These are phyloP conservation scores for Isoetes engelmannii DNA, from an alignment of 83 land plant species.

Conservation along the genomic window DNA sequence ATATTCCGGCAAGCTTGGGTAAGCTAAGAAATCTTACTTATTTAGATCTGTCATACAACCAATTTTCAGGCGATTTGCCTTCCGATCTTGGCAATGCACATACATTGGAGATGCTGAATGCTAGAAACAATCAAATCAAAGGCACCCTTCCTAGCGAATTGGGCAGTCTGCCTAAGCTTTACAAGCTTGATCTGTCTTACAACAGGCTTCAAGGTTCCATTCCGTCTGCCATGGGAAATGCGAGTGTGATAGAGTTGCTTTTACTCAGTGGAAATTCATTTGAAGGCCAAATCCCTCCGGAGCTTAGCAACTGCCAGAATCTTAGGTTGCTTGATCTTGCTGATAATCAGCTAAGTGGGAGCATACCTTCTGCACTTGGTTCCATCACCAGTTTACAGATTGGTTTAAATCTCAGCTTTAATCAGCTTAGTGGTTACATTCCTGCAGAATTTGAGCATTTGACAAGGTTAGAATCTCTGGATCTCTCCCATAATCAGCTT, in stretches of 20 bases:
- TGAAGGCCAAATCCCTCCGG: conserved; percentile 10
- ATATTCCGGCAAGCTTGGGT: neutral
- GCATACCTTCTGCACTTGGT: conserved; percentile 7
- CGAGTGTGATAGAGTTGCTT: neutral
- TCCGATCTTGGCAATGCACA: conserved; percentile 45
- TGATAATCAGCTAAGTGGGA: conserved; percentile 23
- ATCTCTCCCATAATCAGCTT: conserved; percentile 53
- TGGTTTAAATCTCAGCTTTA: conserved; percentile 42
- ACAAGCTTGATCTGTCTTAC: conserved; percentile 44
- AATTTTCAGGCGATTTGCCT: conserved; percentile 22
- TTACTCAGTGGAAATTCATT: neutral
- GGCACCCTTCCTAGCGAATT: conserved; percentile 46
- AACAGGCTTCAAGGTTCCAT: conserved; percentile 33
- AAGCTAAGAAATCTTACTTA: conserved; percentile 4
- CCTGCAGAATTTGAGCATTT: conserved; percentile 45
- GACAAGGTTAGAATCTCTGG: conserved; percentile 57
- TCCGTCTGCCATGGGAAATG: neutral
- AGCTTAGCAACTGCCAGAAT: conserved; percentile 11
- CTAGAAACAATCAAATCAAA: conserved; percentile 38
- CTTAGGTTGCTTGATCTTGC: conserved; percentile 33
- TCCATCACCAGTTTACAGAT: conserved; percentile 22
- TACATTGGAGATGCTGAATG: conserved; percentile 38
- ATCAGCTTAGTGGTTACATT: conserved; percentile 45
- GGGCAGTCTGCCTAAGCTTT: conserved; percentile 42
- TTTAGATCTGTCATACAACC: neutral